These are phyloP conservation scores for Phaeosphaeriaceae sp. DNA, from an alignment of 2,329 filamentous ascomycete species.

Conservation along the genomic window DNA sequence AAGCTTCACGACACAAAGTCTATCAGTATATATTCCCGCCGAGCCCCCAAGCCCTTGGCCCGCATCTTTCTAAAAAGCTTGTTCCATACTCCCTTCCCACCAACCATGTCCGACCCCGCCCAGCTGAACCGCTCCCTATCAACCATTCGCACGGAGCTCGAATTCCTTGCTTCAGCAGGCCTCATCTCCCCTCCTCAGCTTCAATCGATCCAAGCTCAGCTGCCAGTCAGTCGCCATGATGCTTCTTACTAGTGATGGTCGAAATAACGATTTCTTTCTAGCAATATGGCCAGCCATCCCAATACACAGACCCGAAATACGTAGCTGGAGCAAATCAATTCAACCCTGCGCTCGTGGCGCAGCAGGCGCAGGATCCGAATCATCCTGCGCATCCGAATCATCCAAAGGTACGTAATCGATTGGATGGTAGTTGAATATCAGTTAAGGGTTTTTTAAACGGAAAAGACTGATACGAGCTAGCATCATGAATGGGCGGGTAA, in stretches of 20 bases:
- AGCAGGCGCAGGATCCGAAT: slow-evolving; percentile 28
- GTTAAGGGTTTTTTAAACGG: no score
- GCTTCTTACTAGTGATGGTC: neutral
- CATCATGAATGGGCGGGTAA: slow-evolving; percentile 30
- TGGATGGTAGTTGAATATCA: neutral
- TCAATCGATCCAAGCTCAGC: slow-evolving; percentile 26
- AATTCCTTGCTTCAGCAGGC: slow-evolving; percentile 24
- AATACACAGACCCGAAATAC: slow-evolving; percentile 23
- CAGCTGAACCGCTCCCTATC: slow-evolving; percentile 24
- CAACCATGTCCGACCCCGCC: slow-evolving; percentile 21
- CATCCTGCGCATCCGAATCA: slow-evolving; percentile 26
- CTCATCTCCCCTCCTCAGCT: slow-evolving; percentile 22
- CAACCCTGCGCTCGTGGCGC: slow-evolving; percentile 25
- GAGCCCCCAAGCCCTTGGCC: neutral
- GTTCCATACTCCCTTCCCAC: neutral
- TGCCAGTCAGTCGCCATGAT: no score
- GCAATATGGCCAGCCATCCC: slow-evolving; percentile 23
- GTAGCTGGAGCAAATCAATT: slow-evolving; percentile 22
- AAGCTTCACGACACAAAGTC: neutral
- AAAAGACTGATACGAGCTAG: no score
- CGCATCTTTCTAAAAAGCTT: neutral
- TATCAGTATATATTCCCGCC: neutral
- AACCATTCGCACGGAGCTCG: slow-evolving; percentile 23
- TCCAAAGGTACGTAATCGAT: slow-evolving; percentile 18
- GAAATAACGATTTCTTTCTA: slow-evolving; percentile 6